Evolutionary conservation across 805 yeast genomes (phyloP), one percentile per base, ranked within the genome.

Genomic region (Yarrowia osloensis): DNA sequence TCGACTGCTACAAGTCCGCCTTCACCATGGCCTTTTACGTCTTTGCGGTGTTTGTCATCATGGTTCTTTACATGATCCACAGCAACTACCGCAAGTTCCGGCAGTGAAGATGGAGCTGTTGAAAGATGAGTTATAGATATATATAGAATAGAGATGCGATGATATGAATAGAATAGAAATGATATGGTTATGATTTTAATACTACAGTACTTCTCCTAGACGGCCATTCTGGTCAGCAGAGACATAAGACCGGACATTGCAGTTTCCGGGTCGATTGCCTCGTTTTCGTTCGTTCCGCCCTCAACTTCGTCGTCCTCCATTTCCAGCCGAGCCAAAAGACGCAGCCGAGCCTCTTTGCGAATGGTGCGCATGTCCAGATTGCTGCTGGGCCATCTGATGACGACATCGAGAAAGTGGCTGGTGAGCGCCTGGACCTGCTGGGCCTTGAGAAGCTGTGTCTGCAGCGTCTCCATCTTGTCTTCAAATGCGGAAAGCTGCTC

Each of bases 401-500:
- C 63, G 17, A 57, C 63, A 40, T 57, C 63, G 21, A 57, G n/a
- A 21, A 57, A 40, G n/a, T 57, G 63, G 37, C 63, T 57, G 2
- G 63, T 21, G 15, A 57, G 49, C 2, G 49, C 63, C 37, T 57
- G 63, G 21, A 57, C 49, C 28, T 57, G 63, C 11, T 57, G 63
- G 11, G 63, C 63, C 21, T 57, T 57, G 15, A 40, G 28, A 17
- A 57, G 63, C 19, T 57, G 28, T 8, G 35, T 19, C 19, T 40
- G 63, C 5, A 57, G 35, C 24, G 63, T 9, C 19, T 57, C 63
- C 63, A 57, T 40, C 15, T 40, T 57, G 26, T 21, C 24, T n/a
- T 57, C 63, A 29, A 57, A 57, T 39, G 49, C 63, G 63, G 63
- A 57, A 26, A 57, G 40, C 37, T 57, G 63, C 63, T 39, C 63